Conservation (phyloP, 805 yeast genomes). For the Nakazawaea ambrosiae region DNA sequence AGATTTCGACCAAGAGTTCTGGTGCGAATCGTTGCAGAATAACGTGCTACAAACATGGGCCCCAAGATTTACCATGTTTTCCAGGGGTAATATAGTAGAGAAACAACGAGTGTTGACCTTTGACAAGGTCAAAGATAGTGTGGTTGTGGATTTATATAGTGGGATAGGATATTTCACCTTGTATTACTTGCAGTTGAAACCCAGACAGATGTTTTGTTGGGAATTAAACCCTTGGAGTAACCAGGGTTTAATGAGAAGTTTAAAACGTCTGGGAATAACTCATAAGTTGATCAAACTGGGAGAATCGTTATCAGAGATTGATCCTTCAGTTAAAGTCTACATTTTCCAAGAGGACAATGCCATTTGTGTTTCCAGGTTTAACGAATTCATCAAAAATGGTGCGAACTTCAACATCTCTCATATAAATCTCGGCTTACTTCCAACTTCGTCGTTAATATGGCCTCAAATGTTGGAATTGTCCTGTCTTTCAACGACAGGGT, state of each 20-base stretch:
- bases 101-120: slow-evolving; percentile 55
- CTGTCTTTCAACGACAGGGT: slow-evolving; percentile 3
- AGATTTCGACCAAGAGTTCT: slow-evolving; percentile 50
- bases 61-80: slow-evolving; percentile 80
- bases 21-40: slow-evolving; percentile 69
- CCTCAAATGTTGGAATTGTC: slow-evolving; percentile 27
- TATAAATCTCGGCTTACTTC: slow-evolving; percentile 74
- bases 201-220: slow-evolving; percentile 60
- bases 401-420: slow-evolving; percentile 35
- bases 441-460: slow-evolving; percentile 64
- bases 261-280: slow-evolving; percentile 34
- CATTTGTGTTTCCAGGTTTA: slow-evolving; percentile 35
- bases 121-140: slow-evolving; percentile 27
- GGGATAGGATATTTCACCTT: slow-evolving; percentile 85
- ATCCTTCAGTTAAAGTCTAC: slow-evolving; percentile 26
- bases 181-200: slow-evolving; percentile 51
- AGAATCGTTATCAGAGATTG: slow-evolving; percentile 18
- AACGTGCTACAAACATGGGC: slow-evolving; percentile 80
- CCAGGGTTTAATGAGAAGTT: slow-evolving; percentile 59
- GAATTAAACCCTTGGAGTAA: slow-evolving; percentile 83
- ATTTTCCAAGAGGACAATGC: slow-evolving; percentile 64
- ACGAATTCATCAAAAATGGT: slow-evolving; percentile 13
- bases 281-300: slow-evolving; percentile 25
- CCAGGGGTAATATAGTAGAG: slow-evolving; percentile 81
- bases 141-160: slow-evolving; percentile 65